Base-by-base conservation (phyloP, 1,284 basidiomycete species). In the Dichomitus squalens region DNA sequence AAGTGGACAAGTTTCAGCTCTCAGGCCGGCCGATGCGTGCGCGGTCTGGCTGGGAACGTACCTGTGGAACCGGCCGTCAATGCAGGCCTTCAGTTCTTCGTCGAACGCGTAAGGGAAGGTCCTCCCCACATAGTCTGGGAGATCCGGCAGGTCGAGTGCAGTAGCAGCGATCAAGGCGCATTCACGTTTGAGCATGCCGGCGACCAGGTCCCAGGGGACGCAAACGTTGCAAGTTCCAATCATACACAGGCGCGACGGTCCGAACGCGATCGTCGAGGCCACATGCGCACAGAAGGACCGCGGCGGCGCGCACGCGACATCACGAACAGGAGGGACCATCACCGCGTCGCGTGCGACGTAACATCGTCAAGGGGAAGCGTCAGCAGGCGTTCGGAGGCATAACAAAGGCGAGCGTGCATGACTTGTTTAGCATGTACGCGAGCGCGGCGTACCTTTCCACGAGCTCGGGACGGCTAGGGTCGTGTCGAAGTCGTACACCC, bases 401-500 rank as follows among this genome's bases (percentile, higher is more conserved):
- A n/a, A n/a, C n/a, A n/a, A n/a, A 29, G 25, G 41, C 1, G 16
- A 14, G 14, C 21, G 25, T n/a, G 14, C 41, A 16, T 40, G 40
- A 27, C 35, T 36, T 36, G 35, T 11, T n/a, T 29, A 23, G 39
- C 34, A n/a, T n/a, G n/a, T n/a, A n/a, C n/a, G n/a, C n/a, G n/a
- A 51, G 20, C 9, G 7, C 12, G 35, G 53, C 76, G 59, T 67
- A 82, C 85, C 79, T 72, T 73, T 63, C 73, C 77, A 78, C 48
- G 67, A 60, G 70, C 80, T 84, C 50, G 85, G 86, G 49, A 78
- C 61, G 5, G 72, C 66, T 33, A 87, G 73, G 33, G 63, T 63
- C 23, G 77, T 83, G 65, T 89, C 88, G 55, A 86, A 79, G 71
- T 88, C 86, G 71, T 90, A 90, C 38, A 88, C 79, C 82, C 84